Evolutionary conservation across 768 basidiomycete genomes (phyloP).

Genomic region (Boletus tylopilopsis): DNA sequence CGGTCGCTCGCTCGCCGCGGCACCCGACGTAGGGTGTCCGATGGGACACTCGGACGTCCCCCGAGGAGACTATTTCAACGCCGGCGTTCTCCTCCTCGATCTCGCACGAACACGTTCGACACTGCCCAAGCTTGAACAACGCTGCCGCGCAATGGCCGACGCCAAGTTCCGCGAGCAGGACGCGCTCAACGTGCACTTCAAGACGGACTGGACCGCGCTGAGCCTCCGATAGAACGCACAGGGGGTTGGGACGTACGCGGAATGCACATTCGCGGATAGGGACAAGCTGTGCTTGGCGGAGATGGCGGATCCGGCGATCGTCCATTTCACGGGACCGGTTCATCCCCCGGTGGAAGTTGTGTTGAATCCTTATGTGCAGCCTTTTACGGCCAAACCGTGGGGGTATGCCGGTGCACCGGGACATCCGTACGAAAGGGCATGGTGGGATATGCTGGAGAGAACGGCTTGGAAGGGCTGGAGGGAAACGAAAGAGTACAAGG

Average conservation of each 20-base stretch:
- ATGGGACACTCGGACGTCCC: constrained; percentile 40
- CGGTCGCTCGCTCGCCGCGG: constrained; percentile 43
- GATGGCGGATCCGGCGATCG: constrained; percentile 42
- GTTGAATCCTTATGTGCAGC: constrained; percentile 50
- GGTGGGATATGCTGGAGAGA: constrained; percentile 42
- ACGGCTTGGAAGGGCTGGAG: constrained; percentile 42
- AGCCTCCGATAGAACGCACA: constrained; percentile 52
- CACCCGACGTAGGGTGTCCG: constrained; percentile 46
- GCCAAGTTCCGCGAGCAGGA: constrained; percentile 47
- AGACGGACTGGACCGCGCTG: constrained; percentile 39
- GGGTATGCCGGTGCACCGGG: constrained; percentile 51
- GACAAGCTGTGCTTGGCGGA: constrained; percentile 29
- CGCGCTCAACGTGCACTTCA: constrained; percentile 45
- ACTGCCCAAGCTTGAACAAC: constrained; percentile 24
- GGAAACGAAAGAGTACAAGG: constrained; percentile 21
- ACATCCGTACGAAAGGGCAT: constrained; percentile 45
- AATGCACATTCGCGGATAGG: constrained; percentile 33
- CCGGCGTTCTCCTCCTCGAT: constrained; percentile 52
- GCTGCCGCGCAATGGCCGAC: constrained; percentile 26
- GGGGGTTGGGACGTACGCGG: constrained; percentile 53
- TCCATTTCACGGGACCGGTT: constrained; percentile 58
- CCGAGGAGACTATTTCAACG: constrained; percentile 46
- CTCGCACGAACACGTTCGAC: constrained; percentile 35
- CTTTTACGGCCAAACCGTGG: constrained; percentile 55
- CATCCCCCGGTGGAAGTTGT: constrained; percentile 43